A percentile compares a stretch with the other conserved stretches of the same genome.
Evolutionary conservation across 2,329 filamentous ascomycete genomes (phyloP).

Genomic region (Volutella citrinella): DNA sequence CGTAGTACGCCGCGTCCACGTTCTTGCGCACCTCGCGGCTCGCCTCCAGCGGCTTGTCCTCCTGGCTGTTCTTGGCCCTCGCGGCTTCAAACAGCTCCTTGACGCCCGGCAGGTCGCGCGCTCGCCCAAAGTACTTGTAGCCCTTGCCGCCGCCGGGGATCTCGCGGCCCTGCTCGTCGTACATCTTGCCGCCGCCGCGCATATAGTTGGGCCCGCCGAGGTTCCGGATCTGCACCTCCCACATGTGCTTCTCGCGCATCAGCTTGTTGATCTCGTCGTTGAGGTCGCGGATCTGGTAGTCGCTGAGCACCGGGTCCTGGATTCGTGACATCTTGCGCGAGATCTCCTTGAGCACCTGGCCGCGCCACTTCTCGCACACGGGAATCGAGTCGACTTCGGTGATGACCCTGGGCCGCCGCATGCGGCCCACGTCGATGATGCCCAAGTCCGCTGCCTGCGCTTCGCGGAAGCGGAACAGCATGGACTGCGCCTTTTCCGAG

Average conservation of each 20-base stretch:
- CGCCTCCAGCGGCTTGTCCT: slow-evolving; percentile 62
- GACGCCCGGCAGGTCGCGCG: slow-evolving; percentile 85
- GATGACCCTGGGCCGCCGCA: slow-evolving; percentile 87
- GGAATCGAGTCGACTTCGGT: slow-evolving; percentile 82
- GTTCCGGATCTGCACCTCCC: slow-evolving; percentile 95
- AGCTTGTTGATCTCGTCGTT: slow-evolving; percentile 99
- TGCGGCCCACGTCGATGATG: slow-evolving; percentile 89
- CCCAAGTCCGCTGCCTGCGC: slow-evolving; percentile 94
- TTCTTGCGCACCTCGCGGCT: slow-evolving; percentile 68
- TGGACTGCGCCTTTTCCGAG: slow-evolving; percentile 97
- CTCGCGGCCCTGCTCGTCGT: slow-evolving; percentile 71
- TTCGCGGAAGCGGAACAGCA: slow-evolving; percentile 99
- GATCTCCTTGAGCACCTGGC: slow-evolving; percentile 95
- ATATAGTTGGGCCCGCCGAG: slow-evolving; percentile 98
- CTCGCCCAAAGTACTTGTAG: slow-evolving; percentile 91
- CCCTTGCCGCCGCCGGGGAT: slow-evolving; percentile 77
- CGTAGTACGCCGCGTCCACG: slow-evolving; percentile 94
- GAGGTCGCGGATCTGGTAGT: slow-evolving; percentile 95
- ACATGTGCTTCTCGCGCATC: slow-evolving; percentile 98
- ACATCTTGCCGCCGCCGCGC: slow-evolving; percentile 67
- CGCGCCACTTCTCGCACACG: slow-evolving; percentile 94
- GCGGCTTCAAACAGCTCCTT: slow-evolving; percentile 93
- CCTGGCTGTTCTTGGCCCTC: slow-evolving; percentile 47
- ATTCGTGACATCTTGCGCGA: slow-evolving; percentile 95
- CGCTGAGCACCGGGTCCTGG: slow-evolving; percentile 85